A percentile compares a stretch with the other conserved stretches of the same genome.
phyloP scores from a whole-genome alignment of 352 stramenopile species.

The Globisporangium emineosum region DNA sequence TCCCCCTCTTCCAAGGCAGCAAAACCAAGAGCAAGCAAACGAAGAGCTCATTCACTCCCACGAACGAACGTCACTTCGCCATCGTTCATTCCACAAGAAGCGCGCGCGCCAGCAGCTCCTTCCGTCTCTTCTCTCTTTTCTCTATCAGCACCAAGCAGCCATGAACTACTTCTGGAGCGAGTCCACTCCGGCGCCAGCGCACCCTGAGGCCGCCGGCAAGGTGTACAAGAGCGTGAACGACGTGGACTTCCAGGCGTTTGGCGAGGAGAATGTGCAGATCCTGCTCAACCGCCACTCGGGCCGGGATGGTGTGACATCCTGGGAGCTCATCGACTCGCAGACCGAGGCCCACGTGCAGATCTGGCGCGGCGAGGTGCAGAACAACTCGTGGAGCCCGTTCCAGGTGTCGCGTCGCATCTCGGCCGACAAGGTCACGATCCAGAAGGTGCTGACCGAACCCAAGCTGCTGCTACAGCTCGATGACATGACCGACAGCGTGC shows the following conservation, averaged over 20 bases:
- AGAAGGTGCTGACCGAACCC: constrained; percentile 57
- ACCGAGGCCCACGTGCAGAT: constrained; percentile 45
- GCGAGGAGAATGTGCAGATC: constrained; percentile 63
- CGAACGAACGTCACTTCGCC: neutral
- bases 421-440: constrained; percentile 51
- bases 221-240: constrained; percentile 47
- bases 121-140: neutral
- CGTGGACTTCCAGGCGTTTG: constrained; percentile 61
- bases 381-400: constrained; percentile 70
- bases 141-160: neutral
- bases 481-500: constrained; percentile 72
- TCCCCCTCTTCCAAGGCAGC: neutral
- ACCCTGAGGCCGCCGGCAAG: constrained; percentile 18
- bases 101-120: neutral
- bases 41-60: neutral
- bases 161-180: constrained; percentile 25
- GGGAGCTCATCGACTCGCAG: constrained; percentile 60
- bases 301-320: constrained; percentile 63
- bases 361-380: constrained; percentile 63
- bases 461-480: constrained; percentile 68
- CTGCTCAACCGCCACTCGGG: constrained; percentile 60
- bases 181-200: constrained; percentile 9
- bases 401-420: constrained; percentile 51
- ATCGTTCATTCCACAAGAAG: neutral
- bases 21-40: neutral